Conservation (phyloP, 2,329 filamentous ascomycete genomes). For the Pseudogymnoascus sp. region DNA sequence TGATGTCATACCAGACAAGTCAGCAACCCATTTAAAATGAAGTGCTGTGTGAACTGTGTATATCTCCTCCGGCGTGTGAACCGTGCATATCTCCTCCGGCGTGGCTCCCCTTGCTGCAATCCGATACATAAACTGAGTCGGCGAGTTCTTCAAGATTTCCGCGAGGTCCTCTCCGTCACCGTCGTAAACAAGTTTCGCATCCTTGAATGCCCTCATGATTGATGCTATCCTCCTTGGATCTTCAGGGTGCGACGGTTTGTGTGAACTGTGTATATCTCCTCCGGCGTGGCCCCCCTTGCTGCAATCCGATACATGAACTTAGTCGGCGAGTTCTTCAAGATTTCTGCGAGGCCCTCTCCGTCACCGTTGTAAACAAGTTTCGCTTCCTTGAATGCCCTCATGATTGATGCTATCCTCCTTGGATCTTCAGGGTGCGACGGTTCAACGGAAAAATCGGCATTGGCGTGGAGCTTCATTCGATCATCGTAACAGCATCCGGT, state of each 20-base stretch:
- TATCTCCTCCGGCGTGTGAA: too few relatives aligned
- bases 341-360: constrained; percentile 43
- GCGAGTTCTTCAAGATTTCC: constrained; percentile 42
- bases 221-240: constrained; percentile 86
- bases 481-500: constrained; percentile 85
- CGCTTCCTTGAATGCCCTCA: constrained; percentile 74
- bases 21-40: constrained; percentile 72
- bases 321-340: constrained; percentile 46
- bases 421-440: constrained; percentile 94
- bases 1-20: constrained; percentile 44
- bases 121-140: constrained; percentile 60
- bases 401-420: constrained; percentile 84
- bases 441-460: constrained; percentile 62
- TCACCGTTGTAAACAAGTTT: constrained; percentile 63
- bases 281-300: constrained; percentile 65
- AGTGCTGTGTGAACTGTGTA: constrained; percentile 66
- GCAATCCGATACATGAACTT: constrained; percentile 68
- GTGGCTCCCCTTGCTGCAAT: constrained; percentile 74
- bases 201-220: constrained; percentile 83
- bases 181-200: constrained; percentile 65
- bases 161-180: constrained; percentile 48
- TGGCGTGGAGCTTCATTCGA: constrained; percentile 91
- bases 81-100: constrained; percentile 67
- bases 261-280: too few relatives aligned
- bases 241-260: constrained; percentile 85